These are phyloP conservation scores for Taiwanofungus camphoratus DNA, from an alignment of 1,284 basidiomycete species.

Conservation along the genomic window DNA sequence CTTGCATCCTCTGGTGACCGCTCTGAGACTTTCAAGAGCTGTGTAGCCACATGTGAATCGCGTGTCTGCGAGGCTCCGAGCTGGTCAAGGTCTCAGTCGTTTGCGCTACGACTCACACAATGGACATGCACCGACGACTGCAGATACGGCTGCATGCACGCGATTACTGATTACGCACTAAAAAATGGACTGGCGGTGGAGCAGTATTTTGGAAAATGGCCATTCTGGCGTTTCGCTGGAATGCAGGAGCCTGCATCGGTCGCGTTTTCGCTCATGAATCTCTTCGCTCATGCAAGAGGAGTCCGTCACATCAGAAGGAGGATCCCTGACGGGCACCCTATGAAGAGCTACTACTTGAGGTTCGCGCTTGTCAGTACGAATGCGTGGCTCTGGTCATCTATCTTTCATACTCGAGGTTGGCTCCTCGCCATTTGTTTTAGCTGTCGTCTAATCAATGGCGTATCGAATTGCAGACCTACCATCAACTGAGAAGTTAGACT, in stretches of 20 bases:
- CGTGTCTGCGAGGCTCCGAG: conserved; percentile 12
- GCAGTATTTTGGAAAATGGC: conserved; percentile 97
- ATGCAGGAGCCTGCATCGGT: conserved; percentile 96
- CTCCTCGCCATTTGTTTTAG: conserved; percentile 5
- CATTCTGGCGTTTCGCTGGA: conserved; percentile 80
- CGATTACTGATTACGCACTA: conserved; percentile 64
- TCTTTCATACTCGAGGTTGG: conserved; percentile 91
- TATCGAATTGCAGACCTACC: conserved; percentile 64
- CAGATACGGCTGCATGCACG: conserved; percentile 86
- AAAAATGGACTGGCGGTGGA: conserved; percentile 40
- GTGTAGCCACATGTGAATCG: conserved; percentile 23
- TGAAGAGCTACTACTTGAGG: conserved; percentile 64
- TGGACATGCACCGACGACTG: conserved; percentile 88
- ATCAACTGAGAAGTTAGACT: conserved; percentile 88
- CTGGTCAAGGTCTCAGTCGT: conserved; percentile 28
- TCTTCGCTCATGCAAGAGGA: conserved; percentile 67
- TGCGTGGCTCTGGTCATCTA: conserved; percentile 88
- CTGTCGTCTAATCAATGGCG: conserved; percentile 10
- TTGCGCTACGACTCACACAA: conserved; percentile 49
- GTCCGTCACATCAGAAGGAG: conserved; percentile 41
- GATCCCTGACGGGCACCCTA: conserved; percentile 56
- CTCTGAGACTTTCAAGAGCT: conserved; percentile 23
- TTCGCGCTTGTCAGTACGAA: conserved; percentile 79
- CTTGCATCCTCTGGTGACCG: conserved; percentile 29
- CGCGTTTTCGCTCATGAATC: conserved; percentile 82